Base-by-base conservation (phyloP, 75 land plant species). In the Selaginella tamariscina region DNA sequence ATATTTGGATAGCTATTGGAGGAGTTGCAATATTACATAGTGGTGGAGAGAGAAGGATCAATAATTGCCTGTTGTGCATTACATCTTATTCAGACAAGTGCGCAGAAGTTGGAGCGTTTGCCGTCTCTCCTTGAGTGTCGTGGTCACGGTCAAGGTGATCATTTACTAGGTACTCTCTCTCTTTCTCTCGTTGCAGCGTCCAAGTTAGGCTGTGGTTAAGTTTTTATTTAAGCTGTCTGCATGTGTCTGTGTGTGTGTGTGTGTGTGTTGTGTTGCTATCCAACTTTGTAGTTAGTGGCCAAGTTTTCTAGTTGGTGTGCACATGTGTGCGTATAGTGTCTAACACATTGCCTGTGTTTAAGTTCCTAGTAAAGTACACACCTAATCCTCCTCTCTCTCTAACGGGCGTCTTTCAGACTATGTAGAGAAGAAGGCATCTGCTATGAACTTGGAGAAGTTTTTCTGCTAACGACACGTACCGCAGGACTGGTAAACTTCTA, bases 1-100 rank as follows among this genome's bases (percentile, higher is more conserved):
- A n/a, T n/a, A n/a, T n/a, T n/a, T n/a, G 27, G 65, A 30, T 75
- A 93, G 98, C 70, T 93, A 44, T 79, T 83, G 29, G 32, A 73
- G 66, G 74, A 84, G 63, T 24, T 93, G 70, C 79, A 85, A 54
- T 78, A 78, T 0, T 93, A 77, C 73, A 77, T 79, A 54, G 98
- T 93, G 59, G 85, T 93, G 55, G 96, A 93, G 66, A 84, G 98
- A 74, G 98, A 93, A 67, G 96, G 96, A 57, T 91, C 87, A 24
- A 78, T 93, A 32, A 89, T 89, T 73, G 98, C 98, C 32, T 93
- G 96, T 79, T 90, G 85, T 73, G 98, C 96, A 2, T 79, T 93
- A 31, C 91, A 23, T 89, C 70, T 70, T 71, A 76, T 31, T 72
- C 80, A 65, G 98, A 83, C 20, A 89, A 83, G 29, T 83, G 96